Base-by-base conservation (phyloP, 2,329 filamentous ascomycete species). In the Esteya vermicola region DNA sequence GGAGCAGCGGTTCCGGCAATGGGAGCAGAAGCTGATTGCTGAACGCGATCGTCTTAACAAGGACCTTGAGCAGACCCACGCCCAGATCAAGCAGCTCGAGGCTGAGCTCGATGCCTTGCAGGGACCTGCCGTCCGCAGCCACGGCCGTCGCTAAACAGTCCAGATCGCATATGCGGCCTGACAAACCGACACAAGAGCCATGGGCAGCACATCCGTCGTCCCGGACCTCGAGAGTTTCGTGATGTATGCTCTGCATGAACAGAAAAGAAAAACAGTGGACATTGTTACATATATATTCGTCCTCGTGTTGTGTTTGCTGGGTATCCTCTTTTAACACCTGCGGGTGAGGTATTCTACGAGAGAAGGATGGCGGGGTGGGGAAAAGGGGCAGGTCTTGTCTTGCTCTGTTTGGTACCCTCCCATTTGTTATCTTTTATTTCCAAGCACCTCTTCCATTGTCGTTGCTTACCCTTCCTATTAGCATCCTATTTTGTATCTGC, bases 41-140 rank as follows among this genome's bases (percentile, higher is more conserved):
- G 91, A 98, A 76, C 82, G 91, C 64, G 93, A 98, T 64, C 85
- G 91, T 54, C 78, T 98, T 67, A 98, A 98, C 79, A 98, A 98
- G 78, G 91, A 98, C 58, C 77, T 98, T 62, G 91, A 98, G 70
- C 83, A 85, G 64, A 96, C 89, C 51, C 93, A 98, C 57, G 89
- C 91, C 56, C 81, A 73, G 63, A 93, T 91, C 73, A 91, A 91
- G 74, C 76, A 82, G 60, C 72, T 93, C 53, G 91, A 98, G 68
- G 70, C 74, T 51, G 91, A 98, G 59, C 81, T 98, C 57, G 91
- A 98, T 65, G 67, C 76, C 52, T 84, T 96, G 77, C 89, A 96
- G 65, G 85, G 85, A 60, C 85, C 74, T 58, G 77, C 85, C 57
- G 83, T 85, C 58, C 83, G 88, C 68, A 93, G 84, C 68, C 84